Conservation (phyloP, 1,139 yeast species). For the Insectozyma bohioensis region DNA sequence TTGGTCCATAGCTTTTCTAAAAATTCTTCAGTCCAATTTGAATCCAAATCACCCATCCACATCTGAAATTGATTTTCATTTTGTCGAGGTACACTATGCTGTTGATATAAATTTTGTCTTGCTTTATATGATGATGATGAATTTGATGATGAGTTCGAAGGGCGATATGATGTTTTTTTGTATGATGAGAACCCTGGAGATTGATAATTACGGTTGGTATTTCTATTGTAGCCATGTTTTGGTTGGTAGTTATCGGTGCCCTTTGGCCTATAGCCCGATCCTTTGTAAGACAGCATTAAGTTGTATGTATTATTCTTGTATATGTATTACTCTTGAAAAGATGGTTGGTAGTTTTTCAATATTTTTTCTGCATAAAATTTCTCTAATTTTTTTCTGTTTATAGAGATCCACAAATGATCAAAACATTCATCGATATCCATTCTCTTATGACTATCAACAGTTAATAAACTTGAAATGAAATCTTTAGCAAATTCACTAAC, state of each 20-base stretch:
- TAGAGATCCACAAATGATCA: constrained; percentile 46
- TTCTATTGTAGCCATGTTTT: neutral
- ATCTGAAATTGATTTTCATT: constrained; percentile 30
- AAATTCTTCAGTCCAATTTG: constrained; percentile 75
- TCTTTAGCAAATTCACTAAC: constrained; percentile 41
- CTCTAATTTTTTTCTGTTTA: constrained; percentile 16
- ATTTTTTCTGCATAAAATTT: constrained; percentile 16
- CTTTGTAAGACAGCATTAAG: constrained; percentile 6
- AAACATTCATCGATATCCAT: constrained; percentile 27
- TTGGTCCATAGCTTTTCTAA: constrained; percentile 65
- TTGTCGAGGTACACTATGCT: constrained; percentile 8
- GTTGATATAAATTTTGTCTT: constrained; percentile 16
- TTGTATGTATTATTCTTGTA: too few species aligned
- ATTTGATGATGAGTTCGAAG: constrained; percentile 5
- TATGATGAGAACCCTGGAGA: neutral
- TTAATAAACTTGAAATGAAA: constrained; percentile 42
- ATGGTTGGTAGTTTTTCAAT: constrained; percentile 1
- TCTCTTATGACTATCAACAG: constrained; percentile 37
- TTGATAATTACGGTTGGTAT: constrained; percentile 2
- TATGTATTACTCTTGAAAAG: too few species aligned
- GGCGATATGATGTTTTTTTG: constrained; percentile 2
- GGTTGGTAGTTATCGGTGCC: constrained; percentile 8
- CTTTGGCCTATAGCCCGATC: constrained; percentile 12
- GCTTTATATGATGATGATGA: constrained; percentile 12
- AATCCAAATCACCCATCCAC: constrained; percentile 97